Base-by-base conservation (phyloP, 306 rosid genomes). In the Heteromeles arbutifolia region DNA sequence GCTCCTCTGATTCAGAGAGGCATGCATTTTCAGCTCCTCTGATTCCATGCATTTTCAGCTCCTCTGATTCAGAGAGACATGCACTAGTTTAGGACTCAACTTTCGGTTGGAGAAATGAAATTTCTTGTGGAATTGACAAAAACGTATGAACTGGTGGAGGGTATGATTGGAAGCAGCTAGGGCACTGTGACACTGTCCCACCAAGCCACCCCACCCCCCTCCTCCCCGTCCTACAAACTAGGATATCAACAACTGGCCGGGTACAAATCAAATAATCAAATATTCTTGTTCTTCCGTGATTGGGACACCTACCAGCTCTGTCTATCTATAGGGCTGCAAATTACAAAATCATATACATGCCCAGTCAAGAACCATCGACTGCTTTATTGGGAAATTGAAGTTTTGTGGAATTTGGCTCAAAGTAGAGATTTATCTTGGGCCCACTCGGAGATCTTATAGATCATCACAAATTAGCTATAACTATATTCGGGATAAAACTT, bases 181-280 rank as follows among this genome's bases (percentile, higher is more conserved):
- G 41, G 26, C 67, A 78, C 24, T 82, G 86, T 78, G 41, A n/a
- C 67, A 78, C 24, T 82, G 86, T 78, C 86, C 83, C 86, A 78
- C 80, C 41, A 37, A 37, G 41, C 41, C 41, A 7, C 41, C 10
- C 10, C 41, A 7, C 41, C 41, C 41, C 9, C 0, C 10, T 2
- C 2, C 41, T 37, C 41, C 41, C 41, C 41, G 41, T 82, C 82
- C 65, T 57, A 70, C 67, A 58, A 50, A 32, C 48, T 44, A 11
- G 64, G 64, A 58, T 26, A 26, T 25, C 34, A 13, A 25, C 21
- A 14, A 61, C 66, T 67, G 19, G 54, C 54, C 54, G 54, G 54
- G 54, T 50, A 50, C 54, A 48, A 48, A 50, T 50, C 8, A 50
- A 50, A 50, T 15, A 4, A 18, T 48, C 53, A 48, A 50, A 71